Evolutionary conservation across 2,329 filamentous ascomycete genomes (phyloP), one percentile per base, ranked within the genome.

Genomic region (Fusarium fracticaudum): DNA sequence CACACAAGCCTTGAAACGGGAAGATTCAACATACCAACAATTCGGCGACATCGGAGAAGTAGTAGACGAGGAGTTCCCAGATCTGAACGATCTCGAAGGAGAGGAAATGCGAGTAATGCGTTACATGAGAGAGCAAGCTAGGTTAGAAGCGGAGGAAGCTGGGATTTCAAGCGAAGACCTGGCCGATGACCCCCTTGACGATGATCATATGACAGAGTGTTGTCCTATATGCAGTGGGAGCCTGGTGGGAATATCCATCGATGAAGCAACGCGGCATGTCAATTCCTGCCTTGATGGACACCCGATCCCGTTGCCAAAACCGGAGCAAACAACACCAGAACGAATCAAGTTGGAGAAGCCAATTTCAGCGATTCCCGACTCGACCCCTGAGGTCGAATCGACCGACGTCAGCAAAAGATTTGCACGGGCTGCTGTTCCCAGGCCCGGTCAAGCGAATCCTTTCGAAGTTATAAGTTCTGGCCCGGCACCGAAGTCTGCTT

Each of bases 251-350:
- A 81, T 91, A 18, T 89, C 85, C 63, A 80, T 83, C 68, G 90
- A 95, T 79, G 90, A 96, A 76, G 92, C 91, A 15, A 93, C 92
- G 12, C 84, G 92, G 5, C 96, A 99, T 81, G 96, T 99, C 74
- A 99, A 99, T 80, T 91, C 92, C 15, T 99, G 96, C 82, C 86
- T 99, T 5, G 96, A 99, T 80, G 94, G 94, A 4, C 93, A 92
- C 51, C 89, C 93, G 10, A 88, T 90, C 50, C 88, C 91, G 5
- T 77, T 92, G 20, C 88, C 83, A 12, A 77, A 78, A 40, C 73
- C 75, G 33, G 67, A 72, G 24, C 76, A 68, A 33, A 22, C 47
- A 35, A 45, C 64, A 8, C 67, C 60, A 62, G 54, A 72, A n/a
- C 75, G 67, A 33, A n/a, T 45, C 37, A 45, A 65, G 8, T 64